Percentiles rank a stretch among this genome's conserved stretches.
phyloP scores from a whole-genome alignment of 139 green algal species.

The Trebouxia sp. region DNA sequence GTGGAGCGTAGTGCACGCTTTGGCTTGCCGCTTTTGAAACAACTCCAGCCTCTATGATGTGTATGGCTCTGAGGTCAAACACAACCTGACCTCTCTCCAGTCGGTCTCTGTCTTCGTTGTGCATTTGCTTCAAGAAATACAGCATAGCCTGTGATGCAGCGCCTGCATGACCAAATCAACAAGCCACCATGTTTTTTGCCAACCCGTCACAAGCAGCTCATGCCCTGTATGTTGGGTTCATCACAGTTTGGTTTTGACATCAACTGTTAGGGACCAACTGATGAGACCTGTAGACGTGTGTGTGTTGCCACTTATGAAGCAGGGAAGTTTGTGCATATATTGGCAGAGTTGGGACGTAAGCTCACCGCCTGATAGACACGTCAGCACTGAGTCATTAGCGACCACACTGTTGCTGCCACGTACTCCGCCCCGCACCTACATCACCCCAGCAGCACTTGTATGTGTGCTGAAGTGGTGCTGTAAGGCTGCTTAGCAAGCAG shows the following conservation, averaged over 20 bases:
- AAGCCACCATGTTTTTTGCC: no score
- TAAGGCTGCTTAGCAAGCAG: no score
- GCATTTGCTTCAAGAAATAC: slow-evolving; percentile 47
- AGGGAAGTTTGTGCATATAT: no score
- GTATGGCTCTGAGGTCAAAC: not conserved
- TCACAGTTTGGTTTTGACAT: no score
- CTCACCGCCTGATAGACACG: slow-evolving; percentile 66
- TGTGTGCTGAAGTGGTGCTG: no score
- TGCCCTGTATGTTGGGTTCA: no score
- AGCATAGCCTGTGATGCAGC: slow-evolving; percentile 43
- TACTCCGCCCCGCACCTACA: slow-evolving; percentile 50
- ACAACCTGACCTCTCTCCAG: slow-evolving; percentile 57
- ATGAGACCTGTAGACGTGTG: no score
- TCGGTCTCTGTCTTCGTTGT: slow-evolving; percentile 36
- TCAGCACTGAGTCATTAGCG: slow-evolving; percentile 47
- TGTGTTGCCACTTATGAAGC: no score
- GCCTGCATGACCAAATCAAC: not conserved
- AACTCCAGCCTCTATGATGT: not conserved
- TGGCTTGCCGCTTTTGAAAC: not conserved
- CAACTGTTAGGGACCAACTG: no score
- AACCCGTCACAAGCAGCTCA: not conserved
- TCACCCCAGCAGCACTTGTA: no score
- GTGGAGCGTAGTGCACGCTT: not conserved
- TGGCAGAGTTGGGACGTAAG: not conserved
- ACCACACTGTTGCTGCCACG: slow-evolving; percentile 37